Conservation (phyloP, 225 moss, liverwort and hornwort species). For the Neckera pumila region DNA sequence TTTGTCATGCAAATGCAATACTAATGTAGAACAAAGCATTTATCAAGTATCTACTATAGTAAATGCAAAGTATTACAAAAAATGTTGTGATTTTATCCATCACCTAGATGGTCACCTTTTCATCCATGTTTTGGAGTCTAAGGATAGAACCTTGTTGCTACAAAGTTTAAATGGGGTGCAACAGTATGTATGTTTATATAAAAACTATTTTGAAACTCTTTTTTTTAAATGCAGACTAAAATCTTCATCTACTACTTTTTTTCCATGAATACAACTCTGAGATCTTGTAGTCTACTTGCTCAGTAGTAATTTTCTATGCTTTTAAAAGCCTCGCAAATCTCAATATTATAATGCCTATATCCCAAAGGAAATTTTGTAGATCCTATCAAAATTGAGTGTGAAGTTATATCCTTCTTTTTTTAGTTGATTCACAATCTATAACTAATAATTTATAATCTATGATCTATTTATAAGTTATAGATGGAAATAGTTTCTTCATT, state of each 20-base stretch:
- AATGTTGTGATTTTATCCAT: not conserved
- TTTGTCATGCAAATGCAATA: not conserved
- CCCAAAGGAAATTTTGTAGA: not conserved
- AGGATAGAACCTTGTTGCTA: accelerated
- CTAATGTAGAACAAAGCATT: not conserved
- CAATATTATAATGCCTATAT: not conserved
- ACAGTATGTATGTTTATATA: not conserved
- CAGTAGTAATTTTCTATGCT: not conserved
- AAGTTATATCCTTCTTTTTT: not conserved
- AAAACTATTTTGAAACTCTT: not conserved
- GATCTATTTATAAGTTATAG: not conserved
- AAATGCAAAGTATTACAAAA: not conserved
- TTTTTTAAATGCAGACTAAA: accelerated
- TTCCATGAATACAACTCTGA: not conserved
- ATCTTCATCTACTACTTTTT: not conserved
- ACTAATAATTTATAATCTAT: not conserved
- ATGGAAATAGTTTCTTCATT: not conserved
- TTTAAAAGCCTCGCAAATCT: not conserved
- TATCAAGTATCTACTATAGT: not conserved
- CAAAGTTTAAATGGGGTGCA: accelerated
- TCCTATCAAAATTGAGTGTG: too few species aligned
- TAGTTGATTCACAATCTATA: not conserved
- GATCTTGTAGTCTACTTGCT: not conserved
- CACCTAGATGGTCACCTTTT: not conserved
- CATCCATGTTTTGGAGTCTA: not conserved